Conservation (phyloP, 768 basidiomycete genomes). For the Exsudoporus frostii region DNA sequence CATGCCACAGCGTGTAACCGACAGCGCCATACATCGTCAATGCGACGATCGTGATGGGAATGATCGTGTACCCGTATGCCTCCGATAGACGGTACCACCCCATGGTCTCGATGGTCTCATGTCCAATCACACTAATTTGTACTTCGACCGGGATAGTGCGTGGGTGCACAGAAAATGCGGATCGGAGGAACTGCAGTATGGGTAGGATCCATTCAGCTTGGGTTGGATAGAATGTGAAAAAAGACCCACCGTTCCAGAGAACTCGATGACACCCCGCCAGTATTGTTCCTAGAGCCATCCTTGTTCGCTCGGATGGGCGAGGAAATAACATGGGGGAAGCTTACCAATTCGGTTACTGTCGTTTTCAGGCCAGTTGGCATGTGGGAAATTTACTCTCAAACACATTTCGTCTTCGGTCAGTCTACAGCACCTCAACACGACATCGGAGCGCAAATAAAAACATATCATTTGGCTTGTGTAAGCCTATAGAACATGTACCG, state of each 20-base stretch:
- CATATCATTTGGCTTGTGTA: too few species aligned
- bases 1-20: slow-evolving; percentile 5
- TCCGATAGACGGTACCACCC: not conserved
- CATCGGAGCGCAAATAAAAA: too few species aligned
- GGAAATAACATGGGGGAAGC: not conserved
- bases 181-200: not conserved
- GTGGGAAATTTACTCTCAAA: too few species aligned
- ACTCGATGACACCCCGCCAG: slow-evolving; percentile 18
- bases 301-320: too few species aligned
- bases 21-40: slow-evolving; percentile 4
- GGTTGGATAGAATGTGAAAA: not conserved
- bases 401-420: too few species aligned
- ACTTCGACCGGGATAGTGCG: not conserved
- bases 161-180: slow-evolving; percentile 5
- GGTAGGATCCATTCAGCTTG: too few species aligned
- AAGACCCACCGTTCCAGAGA: slow-evolving; percentile 11
- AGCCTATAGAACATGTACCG: too few species aligned
- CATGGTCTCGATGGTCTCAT: not conserved
- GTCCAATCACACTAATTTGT: not conserved
- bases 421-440: too few species aligned
- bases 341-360: too few species aligned
- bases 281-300: slow-evolving; percentile 6
- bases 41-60: slow-evolving; percentile 3
- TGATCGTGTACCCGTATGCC: slow-evolving; percentile 1
- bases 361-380: too few species aligned